Base-by-base conservation (phyloP, 495 filamentous ascomycete genomes). In the Aspergillus homomorphus region DNA sequence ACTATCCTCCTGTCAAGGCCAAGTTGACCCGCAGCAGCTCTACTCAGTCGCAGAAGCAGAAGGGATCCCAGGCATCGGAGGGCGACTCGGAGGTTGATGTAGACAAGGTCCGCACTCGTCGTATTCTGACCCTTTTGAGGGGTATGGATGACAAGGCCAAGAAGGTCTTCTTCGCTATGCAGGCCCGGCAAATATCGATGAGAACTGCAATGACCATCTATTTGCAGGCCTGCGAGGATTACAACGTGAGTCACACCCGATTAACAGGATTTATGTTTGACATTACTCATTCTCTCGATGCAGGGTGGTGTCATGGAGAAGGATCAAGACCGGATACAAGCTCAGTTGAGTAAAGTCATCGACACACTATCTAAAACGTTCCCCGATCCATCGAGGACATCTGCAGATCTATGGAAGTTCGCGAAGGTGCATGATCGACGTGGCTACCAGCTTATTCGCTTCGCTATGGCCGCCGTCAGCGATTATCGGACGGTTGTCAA, bases 401-500 rank as follows among this genome's bases (percentile, higher is more conserved):
- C 79, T 15, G 81, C 82, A 3, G 90, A 97, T 67, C 70, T 98
- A 2, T 85, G 88, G 77, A 96, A 89, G 62, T 98, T 96, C 64
- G 94, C 91, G 50, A 96, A 95, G 69, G 78, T 84, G 58, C 91
- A 97, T 65, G 92, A 98, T 68, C 87, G 94, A 43, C 87, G 95
- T 51, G 89, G 83, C 65, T 98, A 96, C 67, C 89, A 94, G 66
- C 82, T 98, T 12, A 86, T 97, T 56, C 84, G 85, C 26, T 96
- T 90, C 69, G 85, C 89, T 46, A 89, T 93, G 73, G 85, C 84
- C 26, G 85, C 88, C n/a, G 87, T 90, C 45, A 92, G 88, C 60
- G 94, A 98, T 63, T 97, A 96, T 69, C 87, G 90, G 57, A 96
- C 89, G 15, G 88, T 96, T 43, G 82, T 87, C 52, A 92, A 90